phyloP scores from a whole-genome alignment of 2,329 filamentous ascomycete species.

The Thyridium curvatum region DNA sequence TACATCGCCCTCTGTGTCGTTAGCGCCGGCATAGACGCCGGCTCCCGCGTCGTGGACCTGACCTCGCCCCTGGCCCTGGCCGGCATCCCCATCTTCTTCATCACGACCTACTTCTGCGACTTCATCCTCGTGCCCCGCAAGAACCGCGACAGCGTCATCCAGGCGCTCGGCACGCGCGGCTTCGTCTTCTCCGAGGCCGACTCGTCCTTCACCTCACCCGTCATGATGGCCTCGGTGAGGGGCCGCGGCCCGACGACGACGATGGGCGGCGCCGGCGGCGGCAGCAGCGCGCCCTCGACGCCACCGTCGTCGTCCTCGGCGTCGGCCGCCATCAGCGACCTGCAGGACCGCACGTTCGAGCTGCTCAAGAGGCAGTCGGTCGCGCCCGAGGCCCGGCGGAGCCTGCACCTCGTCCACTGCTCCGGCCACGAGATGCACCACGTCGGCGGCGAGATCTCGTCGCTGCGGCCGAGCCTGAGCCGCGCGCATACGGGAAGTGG shows the following conservation, averaged over 20 bases:
- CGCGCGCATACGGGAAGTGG: slow-evolving; percentile 29
- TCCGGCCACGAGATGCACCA: slow-evolving; percentile 52
- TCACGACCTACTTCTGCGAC: slow-evolving; percentile 96
- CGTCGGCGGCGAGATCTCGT: slow-evolving; percentile 27
- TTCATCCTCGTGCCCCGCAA: slow-evolving; percentile 86
- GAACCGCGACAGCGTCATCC: slow-evolving; percentile 66
- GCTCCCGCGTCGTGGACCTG: slow-evolving; percentile 83
- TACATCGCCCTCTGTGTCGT: slow-evolving; percentile 88
- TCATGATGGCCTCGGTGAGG: slow-evolving; percentile 26
- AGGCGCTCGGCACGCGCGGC: slow-evolving; percentile 69
- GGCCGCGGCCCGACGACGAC: slow-evolving; percentile 20
- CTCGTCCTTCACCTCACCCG: slow-evolving; percentile 58
- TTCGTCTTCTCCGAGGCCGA: slow-evolving; percentile 77
- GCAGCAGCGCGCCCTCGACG: slow-evolving; percentile 46
- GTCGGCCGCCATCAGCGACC: slow-evolving; percentile 70
- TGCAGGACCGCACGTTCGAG: slow-evolving; percentile 77
- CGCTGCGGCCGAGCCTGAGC: slow-evolving; percentile 20
- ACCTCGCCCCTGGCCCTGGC: slow-evolving; percentile 87
- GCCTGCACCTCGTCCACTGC: slow-evolving; percentile 73
- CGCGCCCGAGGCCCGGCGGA: slow-evolving; percentile 61
- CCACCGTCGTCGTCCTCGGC: no score
- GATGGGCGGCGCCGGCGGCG: slow-evolving; percentile 13
- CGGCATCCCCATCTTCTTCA: slow-evolving; percentile 95
- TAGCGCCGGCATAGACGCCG: slow-evolving; percentile 83
- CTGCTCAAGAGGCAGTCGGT: slow-evolving; percentile 76